Base-by-base conservation (phyloP, 2,329 filamentous ascomycete species). In the Arthroderma sp. region DNA sequence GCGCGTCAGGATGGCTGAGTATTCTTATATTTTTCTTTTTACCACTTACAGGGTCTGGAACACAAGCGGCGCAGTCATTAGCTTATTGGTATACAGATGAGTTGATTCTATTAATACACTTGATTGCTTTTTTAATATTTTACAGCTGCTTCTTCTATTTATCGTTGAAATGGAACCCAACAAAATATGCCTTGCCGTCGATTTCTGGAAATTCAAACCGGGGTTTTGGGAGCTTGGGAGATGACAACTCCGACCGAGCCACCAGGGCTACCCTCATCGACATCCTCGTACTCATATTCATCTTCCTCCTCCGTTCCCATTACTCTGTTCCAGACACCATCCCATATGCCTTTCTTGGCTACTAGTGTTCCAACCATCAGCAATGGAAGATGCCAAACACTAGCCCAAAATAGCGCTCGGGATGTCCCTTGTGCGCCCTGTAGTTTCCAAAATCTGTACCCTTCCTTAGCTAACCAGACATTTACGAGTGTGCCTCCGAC, bases 271-370 rank as follows among this genome's bases (percentile, higher is more conserved):
- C 45, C 49, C 11, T 50, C 49, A 10, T 46, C 49, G 6, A 37
- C 28, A 22, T 52, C 52, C 28, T 52, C 51, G 4, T 49, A 46
- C 33, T 59, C 63, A 42, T 60, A 56, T 42, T 70, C 67, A 22
- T 75, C 71, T 15, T 75, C 71, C 1, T 74, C 71, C 0, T 70
- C 68, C 44, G 69, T 65, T 0, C 82, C 83, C 45, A 77, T 69
- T 0, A 84, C 65, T 45, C 77, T 76, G 45, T 71, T 75, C 79
- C 83, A 89, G n/a, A 89, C 77, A 10, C 87, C 74, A 51, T 79
- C 75, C 86, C 85, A 91, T 65, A 94, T 74, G 0, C 88, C 89
- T 67, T 87, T 94, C 74, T 98, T 98, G 64, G 94, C 85, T 45
- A 83, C 76, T 63, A 96, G 81, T 2, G 87, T 89, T 49, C 95